Evolutionary conservation across 1,284 basidiomycete species (phyloP).

Genomic region (Pseudozyma sp.): DNA sequence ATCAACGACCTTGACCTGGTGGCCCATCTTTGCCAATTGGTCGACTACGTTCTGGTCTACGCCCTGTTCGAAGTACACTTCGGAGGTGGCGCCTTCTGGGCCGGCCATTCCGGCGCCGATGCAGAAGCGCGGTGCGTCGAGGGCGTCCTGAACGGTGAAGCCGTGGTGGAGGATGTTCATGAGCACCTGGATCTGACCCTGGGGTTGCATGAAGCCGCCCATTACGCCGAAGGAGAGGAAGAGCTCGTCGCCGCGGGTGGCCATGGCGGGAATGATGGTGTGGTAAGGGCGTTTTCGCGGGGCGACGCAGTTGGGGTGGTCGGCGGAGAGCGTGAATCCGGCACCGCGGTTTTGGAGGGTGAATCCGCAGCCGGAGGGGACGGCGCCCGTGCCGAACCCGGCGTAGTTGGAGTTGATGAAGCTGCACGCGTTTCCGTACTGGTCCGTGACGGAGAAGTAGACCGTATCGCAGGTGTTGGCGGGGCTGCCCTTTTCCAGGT

Average conservation of each 20-base stretch:
- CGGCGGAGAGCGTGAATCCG: slow-evolving; percentile 81
- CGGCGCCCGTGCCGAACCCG: slow-evolving; percentile 75
- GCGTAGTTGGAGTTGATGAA: slow-evolving; percentile 89
- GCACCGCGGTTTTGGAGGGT: slow-evolving; percentile 93
- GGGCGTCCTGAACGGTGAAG: slow-evolving; percentile 74
- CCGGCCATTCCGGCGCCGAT: slow-evolving; percentile 86
- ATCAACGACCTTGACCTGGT: slow-evolving; percentile 77
- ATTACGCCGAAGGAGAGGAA: slow-evolving; percentile 91
- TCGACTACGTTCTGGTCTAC: slow-evolving; percentile 74
- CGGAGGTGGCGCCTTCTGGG: slow-evolving; percentile 76
- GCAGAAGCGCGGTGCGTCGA: slow-evolving; percentile 95
- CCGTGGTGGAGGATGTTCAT: slow-evolving; percentile 85
- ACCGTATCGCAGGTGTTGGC: slow-evolving; percentile 88
- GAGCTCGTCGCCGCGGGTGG: slow-evolving; percentile 81
- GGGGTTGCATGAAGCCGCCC: slow-evolving; percentile 90
- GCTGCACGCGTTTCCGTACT: slow-evolving; percentile 92
- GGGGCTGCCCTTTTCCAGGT: slow-evolving; percentile 81
- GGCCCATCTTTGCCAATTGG: slow-evolving; percentile 79
- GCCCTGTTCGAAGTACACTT: slow-evolving; percentile 88
- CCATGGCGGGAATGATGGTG: slow-evolving; percentile 94
- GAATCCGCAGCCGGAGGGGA: slow-evolving; percentile 93
- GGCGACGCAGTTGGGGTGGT: slow-evolving; percentile 80
- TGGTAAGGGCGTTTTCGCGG: slow-evolving; percentile 88
- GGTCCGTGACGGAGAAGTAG: slow-evolving; percentile 78
- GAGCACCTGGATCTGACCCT: slow-evolving; percentile 94